These are phyloP conservation scores for Massarina eburnea DNA, from an alignment of 2,329 filamentous ascomycete genomes.

Conservation along the genomic window DNA sequence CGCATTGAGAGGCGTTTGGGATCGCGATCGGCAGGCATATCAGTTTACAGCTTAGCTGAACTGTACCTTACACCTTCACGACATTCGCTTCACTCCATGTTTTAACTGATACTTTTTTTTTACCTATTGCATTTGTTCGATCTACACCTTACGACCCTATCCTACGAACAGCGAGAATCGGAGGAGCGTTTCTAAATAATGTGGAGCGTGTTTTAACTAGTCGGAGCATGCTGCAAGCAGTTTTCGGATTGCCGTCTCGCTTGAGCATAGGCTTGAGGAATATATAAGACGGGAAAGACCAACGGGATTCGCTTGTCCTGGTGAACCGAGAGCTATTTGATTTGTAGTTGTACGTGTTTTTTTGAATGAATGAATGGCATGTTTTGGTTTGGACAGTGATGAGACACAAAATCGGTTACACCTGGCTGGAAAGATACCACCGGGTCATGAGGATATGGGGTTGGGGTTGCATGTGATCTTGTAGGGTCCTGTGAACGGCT, in stretches of 20 bases:
- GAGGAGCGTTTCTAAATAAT: background rate
- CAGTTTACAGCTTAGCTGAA: no score
- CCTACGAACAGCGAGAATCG: background rate
- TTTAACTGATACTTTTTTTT: constrained; percentile 27
- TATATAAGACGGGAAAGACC: background rate
- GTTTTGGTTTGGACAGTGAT: background rate
- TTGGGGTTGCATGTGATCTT: no score
- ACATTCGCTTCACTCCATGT: constrained; percentile 38
- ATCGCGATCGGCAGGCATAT: constrained; percentile 3
- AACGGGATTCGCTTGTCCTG: background rate
- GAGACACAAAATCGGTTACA: no score
- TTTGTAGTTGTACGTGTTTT: constrained; percentile 8
- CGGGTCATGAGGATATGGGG: no score
- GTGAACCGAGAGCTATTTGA: background rate
- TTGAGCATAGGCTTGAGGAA: background rate
- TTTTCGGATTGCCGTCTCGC: no score
- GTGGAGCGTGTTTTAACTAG: no score
- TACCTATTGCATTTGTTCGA: constrained; percentile 8
- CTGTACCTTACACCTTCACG: constrained; percentile 19
- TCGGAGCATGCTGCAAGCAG: background rate
- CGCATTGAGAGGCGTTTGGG: constrained; percentile 5
- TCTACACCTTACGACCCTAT: background rate
- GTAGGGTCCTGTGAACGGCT: no score
- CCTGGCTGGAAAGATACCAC: no score
- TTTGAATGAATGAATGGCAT: background rate